phyloP scores from a whole-genome alignment of 129 eudicot genomes.

The Scalesia atractyloides region DNA sequence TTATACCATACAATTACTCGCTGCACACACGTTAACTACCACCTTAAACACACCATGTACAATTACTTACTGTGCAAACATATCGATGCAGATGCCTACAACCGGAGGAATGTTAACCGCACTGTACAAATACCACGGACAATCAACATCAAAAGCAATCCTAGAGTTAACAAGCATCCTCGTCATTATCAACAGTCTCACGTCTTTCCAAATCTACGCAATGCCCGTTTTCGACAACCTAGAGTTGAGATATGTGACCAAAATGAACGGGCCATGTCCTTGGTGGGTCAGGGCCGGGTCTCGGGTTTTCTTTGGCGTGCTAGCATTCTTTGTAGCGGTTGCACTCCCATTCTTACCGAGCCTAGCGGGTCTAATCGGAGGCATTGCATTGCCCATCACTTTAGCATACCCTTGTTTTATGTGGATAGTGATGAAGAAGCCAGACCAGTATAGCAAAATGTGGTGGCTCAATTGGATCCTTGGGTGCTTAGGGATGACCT shows the following conservation, averaged over 20 bases:
- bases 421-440: conserved; percentile 57
- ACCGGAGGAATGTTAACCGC: conserved; percentile 48
- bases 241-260: conserved; percentile 38
- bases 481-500: conserved; percentile 44
- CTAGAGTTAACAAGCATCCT: conserved; percentile 41
- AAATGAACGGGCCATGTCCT: conserved; percentile 50
- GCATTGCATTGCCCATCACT: conserved; percentile 50
- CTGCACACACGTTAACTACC: not conserved
- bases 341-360: conserved; percentile 52
- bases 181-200: conserved; percentile 43
- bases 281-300: conserved; percentile 47
- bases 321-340: conserved; percentile 47
- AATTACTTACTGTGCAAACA: not conserved
- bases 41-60: conserved; percentile 5
- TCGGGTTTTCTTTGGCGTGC: conserved; percentile 40
- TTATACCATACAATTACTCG: not conserved
- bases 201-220: conserved; percentile 55
- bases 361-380: conserved; percentile 55
- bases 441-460: conserved; percentile 34
- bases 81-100: conserved; percentile 41
- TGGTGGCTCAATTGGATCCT: conserved; percentile 59
- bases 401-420: conserved; percentile 57
- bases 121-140: conserved; percentile 46
- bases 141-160: conserved; percentile 34
- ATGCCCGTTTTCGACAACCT: conserved; percentile 61